These are phyloP conservation scores for Pseudozyma tsukubaensis DNA, from an alignment of 1,284 basidiomycete species.

Conservation along the genomic window DNA sequence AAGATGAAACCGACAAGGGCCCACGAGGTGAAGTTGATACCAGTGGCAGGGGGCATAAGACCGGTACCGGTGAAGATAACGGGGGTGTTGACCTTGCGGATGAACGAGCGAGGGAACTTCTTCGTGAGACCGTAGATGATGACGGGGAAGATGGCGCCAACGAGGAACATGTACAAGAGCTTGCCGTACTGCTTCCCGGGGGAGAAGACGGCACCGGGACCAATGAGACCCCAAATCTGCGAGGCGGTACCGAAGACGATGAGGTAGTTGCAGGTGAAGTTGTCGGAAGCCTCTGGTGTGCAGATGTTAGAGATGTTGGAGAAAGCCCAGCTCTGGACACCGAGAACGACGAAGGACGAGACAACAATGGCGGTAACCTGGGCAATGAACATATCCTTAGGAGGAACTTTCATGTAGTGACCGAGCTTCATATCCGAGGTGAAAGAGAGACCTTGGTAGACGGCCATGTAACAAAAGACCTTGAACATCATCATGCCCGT, in stretches of 20 bases:
- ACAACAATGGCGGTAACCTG: conserved; percentile 80
- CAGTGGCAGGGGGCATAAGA: conserved; percentile 67
- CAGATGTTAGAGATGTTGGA: conserved; percentile 80
- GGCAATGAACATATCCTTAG: conserved; percentile 71
- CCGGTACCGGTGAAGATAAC: conserved; percentile 63
- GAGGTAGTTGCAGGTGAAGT: conserved; percentile 62
- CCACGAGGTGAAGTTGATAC: conserved; percentile 63
- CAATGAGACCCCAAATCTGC: conserved; percentile 70
- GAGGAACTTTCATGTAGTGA: conserved; percentile 74
- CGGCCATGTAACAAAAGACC: conserved; percentile 75
- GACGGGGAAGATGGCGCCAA: conserved; percentile 60
- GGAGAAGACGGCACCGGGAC: conserved; percentile 66
- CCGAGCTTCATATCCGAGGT: conserved; percentile 74
- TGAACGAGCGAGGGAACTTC: conserved; percentile 48
- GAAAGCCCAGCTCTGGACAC: conserved; percentile 78
- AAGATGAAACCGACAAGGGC: conserved; percentile 72
- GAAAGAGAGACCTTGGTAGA: conserved; percentile 75
- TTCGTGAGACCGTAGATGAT: conserved; percentile 57
- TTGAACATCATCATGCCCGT: conserved; percentile 87
- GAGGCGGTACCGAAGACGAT: conserved; percentile 62
- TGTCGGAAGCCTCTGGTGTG: conserved; percentile 56
- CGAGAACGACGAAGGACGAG: conserved; percentile 73
- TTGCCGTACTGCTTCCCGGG: conserved; percentile 55
- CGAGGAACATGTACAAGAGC: conserved; percentile 61
- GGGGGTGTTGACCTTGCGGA: conserved; percentile 59